Evolutionary conservation across 208 protist species (phyloP), one percentile per base, ranked within the genome.

Genomic region (Trypanosoma melophagium): DNA sequence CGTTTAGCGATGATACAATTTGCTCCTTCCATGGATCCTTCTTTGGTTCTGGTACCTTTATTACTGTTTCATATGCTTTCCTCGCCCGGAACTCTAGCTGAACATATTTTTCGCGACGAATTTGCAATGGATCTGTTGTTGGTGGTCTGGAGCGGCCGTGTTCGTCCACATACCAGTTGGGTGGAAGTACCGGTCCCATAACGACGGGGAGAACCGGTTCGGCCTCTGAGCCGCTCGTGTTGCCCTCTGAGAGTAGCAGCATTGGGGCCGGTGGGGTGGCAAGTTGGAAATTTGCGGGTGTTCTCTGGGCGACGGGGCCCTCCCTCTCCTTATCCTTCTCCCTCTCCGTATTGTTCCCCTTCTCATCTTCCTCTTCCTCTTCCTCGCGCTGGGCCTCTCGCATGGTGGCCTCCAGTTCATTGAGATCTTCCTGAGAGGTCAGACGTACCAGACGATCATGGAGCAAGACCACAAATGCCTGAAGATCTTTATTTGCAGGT

Each of bases 91-190:
- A 87, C 74, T 94, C 83, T 9, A 74, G 70, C 47, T 69, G 71
- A 42, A 70, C 50, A 56, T 76, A 87, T n/a, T 55, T 71, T 60
- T 94, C 89, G 49, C 80, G 74, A 28, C 24, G 67, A 8, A 21
- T 41, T n/a, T 79, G 66, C 63, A 69, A 59, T 21, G 51, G 57
- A 55, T 75, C 72, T 60, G 63, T 69, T 45, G 60, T 44, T 12
- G 75, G 74, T 5, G 87, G 87, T 8, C 80, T 71, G 10, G 88
- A 94, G n/a, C 77, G 65, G 14, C 88, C 84, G 13, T 60, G 19
- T 35, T 75, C 79, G 61, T 91, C 85, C 5, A 94, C 81, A 44
- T 84, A 86, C 85, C 88, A 94, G 31, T 87, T 69, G 0, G 88
- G 84, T 3, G 88, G 88, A 17, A 94, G 61, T 17, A 60, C 67